Evolutionary conservation across 176 grass and related monocot species (phyloP), one percentile per base, ranked within the genome.

Genomic region (Aegilops speltoides): DNA sequence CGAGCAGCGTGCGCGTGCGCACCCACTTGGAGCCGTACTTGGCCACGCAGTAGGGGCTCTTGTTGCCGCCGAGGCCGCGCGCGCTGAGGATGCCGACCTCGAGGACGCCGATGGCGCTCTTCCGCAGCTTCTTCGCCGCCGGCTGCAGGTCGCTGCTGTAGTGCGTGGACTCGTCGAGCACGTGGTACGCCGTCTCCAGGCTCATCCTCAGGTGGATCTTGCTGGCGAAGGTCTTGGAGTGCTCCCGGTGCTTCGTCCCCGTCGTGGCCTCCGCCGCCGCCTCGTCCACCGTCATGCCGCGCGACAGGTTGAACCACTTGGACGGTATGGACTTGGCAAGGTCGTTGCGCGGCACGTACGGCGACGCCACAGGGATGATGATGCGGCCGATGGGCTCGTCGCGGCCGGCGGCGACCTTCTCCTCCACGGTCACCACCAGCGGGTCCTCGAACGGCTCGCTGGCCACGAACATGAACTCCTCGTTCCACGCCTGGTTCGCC

Each of bases 11-110:
- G 6, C 71, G 71, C 40, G 71, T 95, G 38, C 93, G 89, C 8
- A 91, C 91, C 95, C 95, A 97, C 88, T 97, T 97, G 31, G 76
- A 13, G 1, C 95, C 93, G 62, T 97, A 97, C 87, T 93, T 95
- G 28, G 95, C 93, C 0, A 97, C 93, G 84, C 93, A 91, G 89
- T 88, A 95, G 6, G 93, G 41, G 73, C 82, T 74, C 71, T 73
- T 73, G 70, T 45, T 73, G 6, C 70, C 63, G 63, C 63, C 70
- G 23, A 94, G 81, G 80, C 87, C 83, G 3, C 78, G 85, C 11
- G 96, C 96, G 61, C 75, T 75, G 9, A 95, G 93, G 87, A 98
- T 89, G 52, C 96, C 96, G 4, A 95, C 68, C 88, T 98, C 96
- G 3, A 98, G 84, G 24, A 95, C 73, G n/a, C 96, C 96, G 22